Conservation (phyloP, 352 stramenopile genomes). For the Globisporangium nagaii region DNA sequence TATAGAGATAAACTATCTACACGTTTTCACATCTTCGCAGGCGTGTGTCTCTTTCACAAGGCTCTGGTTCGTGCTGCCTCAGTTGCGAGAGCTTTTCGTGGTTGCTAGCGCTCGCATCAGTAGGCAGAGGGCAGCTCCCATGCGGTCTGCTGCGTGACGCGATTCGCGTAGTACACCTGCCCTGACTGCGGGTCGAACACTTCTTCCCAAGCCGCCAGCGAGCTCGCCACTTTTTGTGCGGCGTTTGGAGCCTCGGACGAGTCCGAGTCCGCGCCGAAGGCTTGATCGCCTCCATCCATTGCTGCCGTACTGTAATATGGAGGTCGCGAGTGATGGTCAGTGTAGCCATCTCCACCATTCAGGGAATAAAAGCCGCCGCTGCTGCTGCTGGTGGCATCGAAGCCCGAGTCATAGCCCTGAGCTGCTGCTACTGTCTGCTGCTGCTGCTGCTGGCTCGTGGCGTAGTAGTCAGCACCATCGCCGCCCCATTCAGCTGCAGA, state of each 20-base stretch:
- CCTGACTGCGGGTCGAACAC: constrained; percentile 50
- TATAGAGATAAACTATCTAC: constrained; percentile 18
- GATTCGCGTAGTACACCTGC: constrained; percentile 65
- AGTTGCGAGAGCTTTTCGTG: no score
- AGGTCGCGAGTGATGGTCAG: constrained; percentile 1
- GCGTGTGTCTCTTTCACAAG: not conserved
- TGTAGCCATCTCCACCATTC: constrained; percentile 8
- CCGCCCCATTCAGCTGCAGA: not conserved
- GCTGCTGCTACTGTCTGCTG: not conserved
- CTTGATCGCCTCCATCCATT: not conserved
- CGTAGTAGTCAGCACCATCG: not conserved
- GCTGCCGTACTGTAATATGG: not conserved
- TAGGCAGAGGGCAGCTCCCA: constrained; percentile 29
- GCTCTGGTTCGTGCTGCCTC: no score
- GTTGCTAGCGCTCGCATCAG: not conserved
- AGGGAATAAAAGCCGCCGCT: no score
- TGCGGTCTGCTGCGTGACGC: constrained; percentile 44
- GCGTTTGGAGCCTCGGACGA: no score
- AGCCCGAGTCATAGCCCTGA: not conserved
- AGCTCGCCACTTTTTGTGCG: no score
- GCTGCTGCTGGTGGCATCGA: no score
- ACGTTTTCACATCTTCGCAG: constrained; percentile 7
- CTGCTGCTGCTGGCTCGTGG: not conserved
- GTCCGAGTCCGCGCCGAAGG: no score
- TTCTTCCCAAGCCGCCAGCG: constrained; percentile 41